These are phyloP conservation scores for Cornus controversa DNA, from an alignment of 148 eudicot species.

Conservation along the genomic window DNA sequence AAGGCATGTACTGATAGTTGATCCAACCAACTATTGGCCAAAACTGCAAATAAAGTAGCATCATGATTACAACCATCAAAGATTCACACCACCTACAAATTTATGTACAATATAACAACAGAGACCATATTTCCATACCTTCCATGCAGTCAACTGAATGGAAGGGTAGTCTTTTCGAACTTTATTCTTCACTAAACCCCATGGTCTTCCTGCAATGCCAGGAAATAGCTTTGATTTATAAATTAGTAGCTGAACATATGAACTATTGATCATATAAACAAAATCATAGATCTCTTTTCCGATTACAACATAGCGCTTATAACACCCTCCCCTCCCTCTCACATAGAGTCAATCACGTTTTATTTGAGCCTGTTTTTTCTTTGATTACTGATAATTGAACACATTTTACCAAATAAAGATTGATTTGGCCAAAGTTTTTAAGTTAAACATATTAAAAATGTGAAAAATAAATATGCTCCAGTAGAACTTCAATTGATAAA, in stretches of 20 bases:
- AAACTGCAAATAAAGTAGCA: slow-evolving; percentile 32
- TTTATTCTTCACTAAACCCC: slow-evolving; percentile 47
- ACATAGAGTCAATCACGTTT: not conserved
- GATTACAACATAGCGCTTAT: not conserved
- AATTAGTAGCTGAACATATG: not conserved
- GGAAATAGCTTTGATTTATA: not conserved
- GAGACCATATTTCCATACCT: slow-evolving; percentile 23
- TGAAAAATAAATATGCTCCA: not conserved
- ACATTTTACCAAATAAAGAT: not conserved
- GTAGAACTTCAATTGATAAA: not conserved
- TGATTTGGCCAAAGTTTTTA: not conserved
- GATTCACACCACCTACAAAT: not conserved
- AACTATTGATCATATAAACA: not conserved
- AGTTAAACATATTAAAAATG: not conserved
- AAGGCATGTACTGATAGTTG: slow-evolving; percentile 69
- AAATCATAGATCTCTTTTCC: not conserved
- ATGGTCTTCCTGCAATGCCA: slow-evolving; percentile 45
- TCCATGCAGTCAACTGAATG: slow-evolving; percentile 61
- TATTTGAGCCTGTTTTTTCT: not conserved
- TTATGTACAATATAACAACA: not conserved
- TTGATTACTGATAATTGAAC: not conserved
- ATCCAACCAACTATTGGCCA: slow-evolving; percentile 63
- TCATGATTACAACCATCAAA: no score
- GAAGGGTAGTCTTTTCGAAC: slow-evolving; percentile 55
- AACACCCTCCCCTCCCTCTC: not conserved